These are phyloP conservation scores for Clausena lansium DNA, from an alignment of 345 rosid genomes.

Conservation along the genomic window DNA sequence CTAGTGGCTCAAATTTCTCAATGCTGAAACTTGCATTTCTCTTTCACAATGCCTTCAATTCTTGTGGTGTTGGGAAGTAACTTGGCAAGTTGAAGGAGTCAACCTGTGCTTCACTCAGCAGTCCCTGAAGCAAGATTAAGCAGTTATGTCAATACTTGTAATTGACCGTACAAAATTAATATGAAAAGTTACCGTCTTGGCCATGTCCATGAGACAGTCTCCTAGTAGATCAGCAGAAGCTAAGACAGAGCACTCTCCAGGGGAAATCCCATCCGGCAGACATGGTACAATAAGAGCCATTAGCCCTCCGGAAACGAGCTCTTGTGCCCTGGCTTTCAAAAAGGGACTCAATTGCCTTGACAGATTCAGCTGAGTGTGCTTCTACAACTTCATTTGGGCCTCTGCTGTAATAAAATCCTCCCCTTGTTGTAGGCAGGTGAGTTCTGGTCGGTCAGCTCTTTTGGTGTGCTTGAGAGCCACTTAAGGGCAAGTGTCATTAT, in stretches of 20 bases:
- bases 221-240: not conserved
- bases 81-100: slow-evolving; percentile 1
- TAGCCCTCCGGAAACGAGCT: not conserved
- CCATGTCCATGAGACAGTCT: not conserved
- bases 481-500: too few species aligned
- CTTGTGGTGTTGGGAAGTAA: not conserved
- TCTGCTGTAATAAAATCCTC: not conserved
- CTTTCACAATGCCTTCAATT: not conserved
- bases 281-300: not conserved
- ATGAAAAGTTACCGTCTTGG: not conserved
- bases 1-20: not conserved
- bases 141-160: not conserved
- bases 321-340: not conserved
- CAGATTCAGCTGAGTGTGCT: not conserved
- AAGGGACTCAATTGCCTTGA: not conserved
- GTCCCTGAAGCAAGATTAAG: not conserved
- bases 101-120: not conserved
- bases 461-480: too few species aligned
- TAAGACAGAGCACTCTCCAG: not conserved
- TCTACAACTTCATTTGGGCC: not conserved
- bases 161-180: not conserved
- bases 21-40: not conserved
- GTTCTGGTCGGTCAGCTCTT: not conserved
- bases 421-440: slow-evolving; percentile 2
- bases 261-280: not conserved